Evolutionary conservation across 805 yeast genomes (phyloP).

Genomic region (Ogataea trehalophila): DNA sequence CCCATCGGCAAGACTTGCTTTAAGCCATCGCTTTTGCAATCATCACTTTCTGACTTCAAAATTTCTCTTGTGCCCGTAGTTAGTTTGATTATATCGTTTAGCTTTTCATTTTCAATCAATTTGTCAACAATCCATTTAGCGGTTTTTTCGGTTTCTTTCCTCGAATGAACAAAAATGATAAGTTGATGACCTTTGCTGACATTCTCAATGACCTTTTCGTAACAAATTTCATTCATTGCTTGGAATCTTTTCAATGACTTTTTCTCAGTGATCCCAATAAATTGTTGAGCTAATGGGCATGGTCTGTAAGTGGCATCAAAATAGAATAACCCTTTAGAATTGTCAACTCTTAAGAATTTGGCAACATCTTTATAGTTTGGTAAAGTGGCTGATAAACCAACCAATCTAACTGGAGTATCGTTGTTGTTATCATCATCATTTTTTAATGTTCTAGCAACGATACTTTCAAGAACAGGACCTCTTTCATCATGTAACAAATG

Average conservation of each 20-base stretch:
- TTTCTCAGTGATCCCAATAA: slow-evolving; percentile 81
- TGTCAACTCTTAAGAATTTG: slow-evolving; percentile 63
- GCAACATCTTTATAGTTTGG: slow-evolving; percentile 91
- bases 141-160: slow-evolving; percentile 85
- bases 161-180: slow-evolving; percentile 87
- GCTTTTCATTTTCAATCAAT: slow-evolving; percentile 50
- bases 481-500: slow-evolving; percentile 90
- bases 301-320: slow-evolving; percentile 87
- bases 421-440: slow-evolving; percentile 37
- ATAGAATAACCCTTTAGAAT: slow-evolving; percentile 58
- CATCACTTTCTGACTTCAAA: slow-evolving; percentile 56
- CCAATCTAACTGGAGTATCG: slow-evolving; percentile 49
- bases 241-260: slow-evolving; percentile 69
- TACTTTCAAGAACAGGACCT: slow-evolving; percentile 90
- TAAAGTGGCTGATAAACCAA: slow-evolving; percentile 89
- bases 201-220: slow-evolving; percentile 68
- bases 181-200: slow-evolving; percentile 65
- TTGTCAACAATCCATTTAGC: slow-evolving; percentile 69
- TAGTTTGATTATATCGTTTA: slow-evolving; percentile 37
- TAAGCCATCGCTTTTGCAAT: slow-evolving; percentile 47
- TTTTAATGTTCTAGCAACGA: slow-evolving; percentile 70
- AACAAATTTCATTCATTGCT: slow-evolving; percentile 90
- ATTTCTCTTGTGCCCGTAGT: slow-evolving; percentile 60
- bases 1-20: slow-evolving; percentile 63
- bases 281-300: slow-evolving; percentile 86